Percentiles rank a stretch among this genome's conserved stretches.
Evolutionary conservation across 177 flowering plant genomes (phyloP).

Genomic region (Telopea speciosissima): DNA sequence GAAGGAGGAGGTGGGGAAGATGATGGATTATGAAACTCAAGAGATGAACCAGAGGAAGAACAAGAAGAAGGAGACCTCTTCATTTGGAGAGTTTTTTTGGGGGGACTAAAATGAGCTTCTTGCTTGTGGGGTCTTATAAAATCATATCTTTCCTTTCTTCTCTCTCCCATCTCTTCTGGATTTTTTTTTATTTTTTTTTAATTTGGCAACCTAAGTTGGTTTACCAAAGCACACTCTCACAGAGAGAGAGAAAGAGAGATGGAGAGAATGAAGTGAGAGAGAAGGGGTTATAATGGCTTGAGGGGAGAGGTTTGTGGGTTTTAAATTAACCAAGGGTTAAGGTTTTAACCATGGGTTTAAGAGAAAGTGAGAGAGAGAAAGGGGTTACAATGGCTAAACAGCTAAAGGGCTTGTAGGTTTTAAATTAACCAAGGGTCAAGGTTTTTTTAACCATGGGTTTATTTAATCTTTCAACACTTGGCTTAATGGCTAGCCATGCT

Average conservation of each 20-base stretch:
- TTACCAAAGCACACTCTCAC: constrained; percentile 47
- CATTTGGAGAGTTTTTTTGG: constrained; percentile 7
- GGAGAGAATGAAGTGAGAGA: constrained; percentile 14
- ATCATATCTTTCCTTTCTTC: not conserved
- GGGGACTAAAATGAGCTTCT: not conserved
- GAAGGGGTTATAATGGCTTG: not conserved
- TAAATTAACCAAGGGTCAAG: constrained; percentile 29
- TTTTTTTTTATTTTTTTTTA: not conserved
- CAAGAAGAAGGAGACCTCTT: constrained; percentile 41
- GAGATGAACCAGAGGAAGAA: constrained; percentile 22
- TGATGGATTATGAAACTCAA: constrained; percentile 9
- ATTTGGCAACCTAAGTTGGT: constrained; percentile 41
- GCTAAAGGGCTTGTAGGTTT: not conserved
- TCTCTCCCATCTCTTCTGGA: not conserved
- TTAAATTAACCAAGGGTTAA: constrained; percentile 29
- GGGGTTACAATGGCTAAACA: not conserved
- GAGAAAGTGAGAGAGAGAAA: constrained; percentile 14
- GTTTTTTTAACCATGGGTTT: constrained; percentile 8
- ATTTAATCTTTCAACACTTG: constrained; percentile 46
- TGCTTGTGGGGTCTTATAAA: not conserved
- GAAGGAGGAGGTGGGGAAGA: constrained; percentile 8
- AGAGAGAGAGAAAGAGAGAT: constrained; percentile 5
- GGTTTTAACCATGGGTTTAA: constrained; percentile 9
- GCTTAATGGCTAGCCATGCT: constrained; percentile 46
- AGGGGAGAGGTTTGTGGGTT: not conserved